phyloP scores from a whole-genome alignment of 495 filamentous ascomycete genomes.

The Massariosphaeria phaeospora region DNA sequence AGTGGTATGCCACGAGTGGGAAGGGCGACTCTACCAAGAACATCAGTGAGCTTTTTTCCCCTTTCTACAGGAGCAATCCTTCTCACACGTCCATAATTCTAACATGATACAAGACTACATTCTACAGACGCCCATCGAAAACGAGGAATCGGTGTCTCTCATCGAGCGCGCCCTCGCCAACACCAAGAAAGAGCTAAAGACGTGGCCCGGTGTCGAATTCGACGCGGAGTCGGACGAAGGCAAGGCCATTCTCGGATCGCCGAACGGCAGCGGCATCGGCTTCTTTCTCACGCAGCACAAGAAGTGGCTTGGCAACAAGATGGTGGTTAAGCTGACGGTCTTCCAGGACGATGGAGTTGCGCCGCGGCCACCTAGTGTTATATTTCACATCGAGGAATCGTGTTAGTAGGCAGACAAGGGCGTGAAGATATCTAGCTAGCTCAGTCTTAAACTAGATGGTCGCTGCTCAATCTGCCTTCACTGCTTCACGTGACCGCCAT shows the following conservation, averaged over 20 bases:
- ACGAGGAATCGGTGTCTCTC: background rate
- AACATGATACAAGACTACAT: no score
- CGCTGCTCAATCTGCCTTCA: no score
- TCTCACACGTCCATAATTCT: no score
- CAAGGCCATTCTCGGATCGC: slow-evolving; percentile 1
- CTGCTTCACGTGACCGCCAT: no score
- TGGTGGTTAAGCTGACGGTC: background rate
- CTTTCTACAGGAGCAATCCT: no score
- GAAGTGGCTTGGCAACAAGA: background rate
- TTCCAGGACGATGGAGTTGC: no score
- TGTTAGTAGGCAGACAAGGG: no score
- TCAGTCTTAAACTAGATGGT: no score
- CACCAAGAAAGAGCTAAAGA: background rate
- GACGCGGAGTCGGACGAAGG: background rate
- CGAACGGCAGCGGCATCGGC: background rate
- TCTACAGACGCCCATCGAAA: background rate
- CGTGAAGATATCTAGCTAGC: no score
- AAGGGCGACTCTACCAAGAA: background rate
- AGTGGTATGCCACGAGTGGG: background rate
- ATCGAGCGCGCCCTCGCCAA: background rate
- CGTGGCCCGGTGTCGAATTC: background rate
- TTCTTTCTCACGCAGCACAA: slow-evolving; percentile 4
- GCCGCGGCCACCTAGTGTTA: no score
- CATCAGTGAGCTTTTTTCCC: no score
- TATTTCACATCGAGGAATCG: no score